These are phyloP conservation scores for Rehmannia glutinosa DNA, from an alignment of 257 asterid species.

Conservation along the genomic window DNA sequence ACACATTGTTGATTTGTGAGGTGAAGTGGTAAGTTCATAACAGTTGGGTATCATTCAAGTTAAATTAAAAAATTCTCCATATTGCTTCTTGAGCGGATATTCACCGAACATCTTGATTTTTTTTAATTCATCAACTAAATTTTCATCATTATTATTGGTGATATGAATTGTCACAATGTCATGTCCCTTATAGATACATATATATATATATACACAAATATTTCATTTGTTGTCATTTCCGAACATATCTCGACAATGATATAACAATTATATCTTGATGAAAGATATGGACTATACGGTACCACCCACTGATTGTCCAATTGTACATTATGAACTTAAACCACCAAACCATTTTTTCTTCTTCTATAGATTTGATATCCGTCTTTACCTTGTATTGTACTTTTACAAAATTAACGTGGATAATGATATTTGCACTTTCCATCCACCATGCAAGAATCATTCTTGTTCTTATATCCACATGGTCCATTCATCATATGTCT, in stretches of 20 bases:
- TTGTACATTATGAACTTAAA: not conserved
- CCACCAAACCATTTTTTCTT: not conserved
- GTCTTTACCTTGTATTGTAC: too few species aligned
- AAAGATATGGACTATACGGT: not conserved
- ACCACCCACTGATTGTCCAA: not conserved
- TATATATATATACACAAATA: conserved; percentile 16
- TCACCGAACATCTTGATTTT: not conserved
- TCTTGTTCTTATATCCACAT: not conserved
- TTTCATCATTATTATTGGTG: not conserved
- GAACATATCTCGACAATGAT: not conserved
- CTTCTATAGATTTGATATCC: not conserved
- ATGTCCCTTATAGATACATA: conserved; percentile 12
- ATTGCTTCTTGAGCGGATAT: not conserved
- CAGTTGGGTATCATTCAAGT: not conserved
- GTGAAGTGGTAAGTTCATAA: not conserved
- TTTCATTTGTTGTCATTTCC: not conserved
- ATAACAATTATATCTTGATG: not conserved
- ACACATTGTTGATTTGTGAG: not conserved
- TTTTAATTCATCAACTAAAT: not conserved
- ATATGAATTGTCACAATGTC: not conserved
- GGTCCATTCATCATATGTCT: not conserved
- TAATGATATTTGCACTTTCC: too few species aligned
- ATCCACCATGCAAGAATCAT: not conserved
- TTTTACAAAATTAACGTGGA: too few species aligned
- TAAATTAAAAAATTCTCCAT: not conserved